A percentile compares a stretch with the other conserved stretches of the same genome.
phyloP scores from a whole-genome alignment of 495 filamentous ascomycete species.

The Massariosphaeria phaeospora region DNA sequence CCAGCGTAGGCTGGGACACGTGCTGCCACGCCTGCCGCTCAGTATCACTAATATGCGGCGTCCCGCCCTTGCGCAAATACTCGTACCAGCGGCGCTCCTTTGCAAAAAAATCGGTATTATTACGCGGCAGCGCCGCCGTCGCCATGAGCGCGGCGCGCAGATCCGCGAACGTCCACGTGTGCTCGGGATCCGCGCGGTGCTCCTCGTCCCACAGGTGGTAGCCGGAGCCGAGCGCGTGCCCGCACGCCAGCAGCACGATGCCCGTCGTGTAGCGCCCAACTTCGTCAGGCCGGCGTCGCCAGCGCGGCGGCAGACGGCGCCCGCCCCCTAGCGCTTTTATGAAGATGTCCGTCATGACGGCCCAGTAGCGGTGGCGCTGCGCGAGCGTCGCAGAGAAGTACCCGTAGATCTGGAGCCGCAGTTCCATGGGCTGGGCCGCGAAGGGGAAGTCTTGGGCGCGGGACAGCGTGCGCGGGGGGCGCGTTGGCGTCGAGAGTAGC shows the following conservation, averaged over 20 bases:
- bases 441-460: constrained; percentile 7
- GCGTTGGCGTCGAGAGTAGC: constrained; percentile 10
- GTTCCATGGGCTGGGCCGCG: background rate
- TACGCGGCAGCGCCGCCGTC: no score
- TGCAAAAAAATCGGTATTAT: no score
- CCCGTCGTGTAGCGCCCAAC: constrained; percentile 3
- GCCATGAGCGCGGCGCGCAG: no score
- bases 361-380: constrained; percentile 3
- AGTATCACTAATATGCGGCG: background rate
- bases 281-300: background rate
- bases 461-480: background rate
- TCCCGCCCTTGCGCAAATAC: constrained; percentile 4
- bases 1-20: constrained; percentile 1
- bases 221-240: constrained; percentile 1
- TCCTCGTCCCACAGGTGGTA: no score
- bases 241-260: background rate
- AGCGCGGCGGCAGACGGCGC: no score
- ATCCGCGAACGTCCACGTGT: background rate
- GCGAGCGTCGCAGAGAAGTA: constrained; percentile 3
- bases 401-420: constrained; percentile 10
- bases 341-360: constrained; percentile 12
- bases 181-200: background rate
- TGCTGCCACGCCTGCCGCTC: background rate
- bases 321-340: constrained; percentile 13
- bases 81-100: no score